Base-by-base conservation (phyloP, 345 rosid species). In the Garcia nutans region DNA sequence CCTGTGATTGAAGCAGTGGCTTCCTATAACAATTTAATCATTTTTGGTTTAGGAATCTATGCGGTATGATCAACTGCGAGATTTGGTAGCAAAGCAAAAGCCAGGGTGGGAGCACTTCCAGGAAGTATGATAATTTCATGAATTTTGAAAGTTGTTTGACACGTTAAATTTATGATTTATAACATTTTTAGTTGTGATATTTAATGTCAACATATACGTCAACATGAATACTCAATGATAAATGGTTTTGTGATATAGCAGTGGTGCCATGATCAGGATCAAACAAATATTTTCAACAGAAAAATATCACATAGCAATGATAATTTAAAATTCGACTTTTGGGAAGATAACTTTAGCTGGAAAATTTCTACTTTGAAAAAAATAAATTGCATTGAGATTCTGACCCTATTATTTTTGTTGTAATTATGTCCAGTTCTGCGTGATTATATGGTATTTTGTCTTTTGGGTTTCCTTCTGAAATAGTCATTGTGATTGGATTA, bases 61-160 rank as follows among this genome's bases (percentile, higher is more conserved):
- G 93, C 85, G 90, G 42, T 94, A 92, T 77, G 97, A 94, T 84
- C 97, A 94, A 57, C 90, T 94, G 63, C 85, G 93, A 47, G 97
- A 94, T 81, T 70, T 79, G 79, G 97, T 91, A 76, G 92, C 91
- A 72, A 91, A 92, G 84, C 83, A 90, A 80, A 83, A 85, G 73
- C 98, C 93, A 68, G 98, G 98, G 17, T 92, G 98, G 97, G 98
- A 94, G 83, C 83, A 88, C 86, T 81, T 94, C 79, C 98, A 92
- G 77, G 93, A 92, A 82, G 97, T 94, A 84, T 87, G 88, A 83
- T 78, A 23, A 60, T 66, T 31, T 74, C 52, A 47, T n/a, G 31
- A 23, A 45, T 64, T 68, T 22, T 11, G 20, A 60, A 58, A 73
- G 19, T 41, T 68, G 9, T 1, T 63, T 59, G 68, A 57, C 56